Conservation (phyloP, 768 basidiomycete species). For the Candolleomyces aberdarensis region DNA sequence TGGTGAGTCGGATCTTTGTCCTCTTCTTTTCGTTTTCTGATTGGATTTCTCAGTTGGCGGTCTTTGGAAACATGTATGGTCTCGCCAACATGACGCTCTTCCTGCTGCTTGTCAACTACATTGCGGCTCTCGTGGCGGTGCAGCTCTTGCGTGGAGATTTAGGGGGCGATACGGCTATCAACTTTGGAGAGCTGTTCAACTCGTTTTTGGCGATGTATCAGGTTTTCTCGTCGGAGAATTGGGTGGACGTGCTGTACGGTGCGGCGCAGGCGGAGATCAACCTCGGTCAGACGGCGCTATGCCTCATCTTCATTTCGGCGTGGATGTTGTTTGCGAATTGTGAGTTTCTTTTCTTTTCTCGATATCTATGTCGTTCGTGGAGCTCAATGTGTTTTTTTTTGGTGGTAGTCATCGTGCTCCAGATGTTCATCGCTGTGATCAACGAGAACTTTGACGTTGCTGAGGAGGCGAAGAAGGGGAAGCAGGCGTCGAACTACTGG, state of each 20-base stretch:
- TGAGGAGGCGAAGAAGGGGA: constrained; percentile 82
- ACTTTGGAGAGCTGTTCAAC: constrained; percentile 81
- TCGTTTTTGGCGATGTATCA: constrained; percentile 86
- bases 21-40: not conserved
- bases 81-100: constrained; percentile 91
- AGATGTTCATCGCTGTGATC: constrained; percentile 97
- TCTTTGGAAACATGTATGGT: constrained; percentile 91
- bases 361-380: not conserved
- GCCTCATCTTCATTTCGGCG: constrained; percentile 66
- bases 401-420: constrained; percentile 75
- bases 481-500: constrained; percentile 74
- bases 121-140: constrained; percentile 78
- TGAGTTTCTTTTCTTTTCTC: constrained; percentile 35
- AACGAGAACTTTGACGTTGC: constrained; percentile 94
- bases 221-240: constrained; percentile 92
- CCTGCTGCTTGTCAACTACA: constrained; percentile 81
- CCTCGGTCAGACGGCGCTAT: constrained; percentile 67
- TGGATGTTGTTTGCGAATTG: constrained; percentile 96
- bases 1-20: constrained; percentile 43
- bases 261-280: constrained; percentile 57
- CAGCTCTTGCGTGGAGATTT: constrained; percentile 89
- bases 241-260: constrained; percentile 73
- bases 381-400: not conserved
- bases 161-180: constrained; percentile 46
- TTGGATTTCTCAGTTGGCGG: constrained; percentile 54